Base-by-base conservation (phyloP, 441 rosid genomes). In the Populus hybrid region DNA sequence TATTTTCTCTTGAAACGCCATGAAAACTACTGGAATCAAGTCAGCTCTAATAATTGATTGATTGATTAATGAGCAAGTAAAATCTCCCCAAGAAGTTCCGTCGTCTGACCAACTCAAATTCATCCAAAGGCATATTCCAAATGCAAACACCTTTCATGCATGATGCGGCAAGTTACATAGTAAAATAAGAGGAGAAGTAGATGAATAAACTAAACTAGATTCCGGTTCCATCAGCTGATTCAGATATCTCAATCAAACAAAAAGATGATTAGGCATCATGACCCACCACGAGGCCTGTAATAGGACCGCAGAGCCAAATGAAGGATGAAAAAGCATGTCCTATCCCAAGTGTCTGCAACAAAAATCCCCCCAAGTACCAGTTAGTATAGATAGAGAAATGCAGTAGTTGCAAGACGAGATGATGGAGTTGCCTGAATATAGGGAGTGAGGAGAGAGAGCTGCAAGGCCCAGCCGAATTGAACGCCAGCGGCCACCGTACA, bases 281-380 rank as follows among this genome's bases (percentile, higher is more conserved):
- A 87, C 93, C 73, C 92, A 94, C 99, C 97, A 91, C 97, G 78
- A 95, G 97, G 76, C 97, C 99, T 71, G 99, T 91, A 74, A 95
- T 91, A 2, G 97, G 99, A 73, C 99, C 98, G 61, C 99, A 95
- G 5, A 95, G 95, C 98, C 98, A 92, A 82, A 95, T 95, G 80
- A 92, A 95, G 6, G 99, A 95, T 75, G 99, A 93, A 87, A 95
- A 95, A 18, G 98, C 97, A 76, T 95, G 99, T 36, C 85, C 84
- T 40, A 92, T 89, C 71, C 99, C 98, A 74, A 95, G 97, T n/a
- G 97, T 95, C 99, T 95, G 95, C 91, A 92, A 61, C 33, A 83
- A 86, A 61, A 61, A 59, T 3, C 14, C 11, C 28, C 26, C 12
- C 28, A 61, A 23, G 9, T 61, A 23, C 64, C 8, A 40, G 45